These are phyloP conservation scores for Leucaena leucocephala DNA, from an alignment of 306 rosid genomes.

Conservation along the genomic window DNA sequence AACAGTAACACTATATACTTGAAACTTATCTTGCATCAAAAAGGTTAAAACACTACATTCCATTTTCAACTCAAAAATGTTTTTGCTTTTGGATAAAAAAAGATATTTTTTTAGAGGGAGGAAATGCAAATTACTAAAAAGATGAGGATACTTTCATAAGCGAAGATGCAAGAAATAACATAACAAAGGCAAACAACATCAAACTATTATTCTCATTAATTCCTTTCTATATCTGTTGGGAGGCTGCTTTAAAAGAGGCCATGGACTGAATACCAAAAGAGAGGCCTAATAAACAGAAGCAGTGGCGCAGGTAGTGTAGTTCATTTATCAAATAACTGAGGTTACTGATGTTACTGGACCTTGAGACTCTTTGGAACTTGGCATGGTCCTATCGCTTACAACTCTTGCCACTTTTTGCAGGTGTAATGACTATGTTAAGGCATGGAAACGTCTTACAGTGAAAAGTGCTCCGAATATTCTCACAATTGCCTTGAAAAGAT, in stretches of 20 bases:
- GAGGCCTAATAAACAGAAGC: neutral
- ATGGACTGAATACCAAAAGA: conserved; percentile 17
- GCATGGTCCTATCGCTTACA: conserved; percentile 28
- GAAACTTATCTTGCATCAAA: neutral
- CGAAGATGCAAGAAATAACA: neutral
- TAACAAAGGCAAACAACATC: neutral
- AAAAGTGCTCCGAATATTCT: conserved; percentile 89
- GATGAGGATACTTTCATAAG: neutral
- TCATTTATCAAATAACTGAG: neutral
- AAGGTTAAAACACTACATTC: neutral
- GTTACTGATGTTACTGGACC: neutral
- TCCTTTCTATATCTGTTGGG: neutral
- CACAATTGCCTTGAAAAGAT: conserved; percentile 94
- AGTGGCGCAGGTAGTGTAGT: neutral
- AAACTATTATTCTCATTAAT: neutral
- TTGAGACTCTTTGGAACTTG: neutral
- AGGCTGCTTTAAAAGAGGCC: neutral
- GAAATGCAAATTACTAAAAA: neutral
- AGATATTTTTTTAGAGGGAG: neutral
- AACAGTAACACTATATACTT: neutral
- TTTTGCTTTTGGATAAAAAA: neutral
- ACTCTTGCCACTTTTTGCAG: conserved; percentile 51
- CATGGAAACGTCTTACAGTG: conserved; percentile 84
- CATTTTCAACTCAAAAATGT: neutral
- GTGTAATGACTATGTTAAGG: conserved; percentile 98